Conservation (phyloP, 2,329 filamentous ascomycete species). For the Bertia moriformis region DNA sequence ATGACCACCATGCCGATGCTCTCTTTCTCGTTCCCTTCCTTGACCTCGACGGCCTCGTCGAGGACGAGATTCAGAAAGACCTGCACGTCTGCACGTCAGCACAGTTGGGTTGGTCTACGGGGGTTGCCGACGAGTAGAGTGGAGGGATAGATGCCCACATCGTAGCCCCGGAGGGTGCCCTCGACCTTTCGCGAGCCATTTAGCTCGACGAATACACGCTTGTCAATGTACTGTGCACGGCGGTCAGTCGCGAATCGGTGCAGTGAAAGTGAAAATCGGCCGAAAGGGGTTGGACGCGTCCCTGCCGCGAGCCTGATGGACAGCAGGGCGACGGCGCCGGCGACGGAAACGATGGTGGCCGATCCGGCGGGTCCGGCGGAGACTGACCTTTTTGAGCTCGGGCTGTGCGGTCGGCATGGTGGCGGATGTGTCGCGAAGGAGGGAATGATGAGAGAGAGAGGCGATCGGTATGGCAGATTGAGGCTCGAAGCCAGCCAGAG, state of each 20-base stretch:
- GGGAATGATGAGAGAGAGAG: too few species aligned
- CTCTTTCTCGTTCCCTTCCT: constrained; percentile 77
- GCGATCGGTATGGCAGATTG: too few species aligned
- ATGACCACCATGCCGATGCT: constrained; percentile 92
- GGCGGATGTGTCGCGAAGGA: too few species aligned
- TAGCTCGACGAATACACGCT: constrained; percentile 91
- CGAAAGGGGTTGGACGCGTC: too few species aligned
- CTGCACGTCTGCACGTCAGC: constrained; percentile 28
- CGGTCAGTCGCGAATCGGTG: too few species aligned
- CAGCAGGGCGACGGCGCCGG: too few species aligned
- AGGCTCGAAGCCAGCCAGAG: too few species aligned
- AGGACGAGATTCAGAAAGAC: constrained; percentile 97
- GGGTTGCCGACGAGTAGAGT: neutral
- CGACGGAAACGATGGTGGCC: too few species aligned
- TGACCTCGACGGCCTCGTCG: constrained; percentile 92
- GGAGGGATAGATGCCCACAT: constrained; percentile 46
- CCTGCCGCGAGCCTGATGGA: too few species aligned
- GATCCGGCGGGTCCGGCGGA: neutral
- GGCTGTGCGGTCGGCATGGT: neutral
- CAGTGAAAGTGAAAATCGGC: too few species aligned
- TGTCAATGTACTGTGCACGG: constrained; percentile 77
- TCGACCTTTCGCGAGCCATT: constrained; percentile 97
- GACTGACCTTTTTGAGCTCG: neutral
- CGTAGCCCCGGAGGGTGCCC: constrained; percentile 84
- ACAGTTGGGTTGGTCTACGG: too few species aligned